A percentile compares a stretch with the other conserved stretches of the same genome.
phyloP scores from a whole-genome alignment of 768 basidiomycete genomes.

The Hortiboletus campestris region DNA sequence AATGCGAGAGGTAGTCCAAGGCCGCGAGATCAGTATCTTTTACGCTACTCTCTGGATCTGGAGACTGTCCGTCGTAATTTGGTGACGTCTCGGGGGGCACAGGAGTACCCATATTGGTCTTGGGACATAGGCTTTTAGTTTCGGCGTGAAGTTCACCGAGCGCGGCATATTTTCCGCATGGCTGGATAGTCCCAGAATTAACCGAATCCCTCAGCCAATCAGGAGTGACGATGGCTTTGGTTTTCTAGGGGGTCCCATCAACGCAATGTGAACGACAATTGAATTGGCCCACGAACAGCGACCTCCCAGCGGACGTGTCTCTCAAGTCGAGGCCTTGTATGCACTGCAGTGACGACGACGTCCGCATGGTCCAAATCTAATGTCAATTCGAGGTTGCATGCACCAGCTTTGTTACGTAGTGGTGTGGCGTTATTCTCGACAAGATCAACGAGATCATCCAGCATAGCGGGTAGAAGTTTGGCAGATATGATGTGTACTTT shows the following conservation, averaged over 20 bases:
- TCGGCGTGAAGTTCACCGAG: constrained; percentile 48
- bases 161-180: constrained; percentile 58
- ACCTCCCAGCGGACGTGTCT: constrained; percentile 64
- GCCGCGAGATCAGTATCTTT: constrained; percentile 14
- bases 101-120: constrained; percentile 6
- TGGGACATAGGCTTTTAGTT: constrained; percentile 45
- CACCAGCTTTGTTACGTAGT: neutral
- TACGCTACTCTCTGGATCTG: constrained; percentile 21
- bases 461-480: constrained; percentile 25
- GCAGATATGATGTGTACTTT: constrained; percentile 33
- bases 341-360: constrained; percentile 62
- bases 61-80: neutral
- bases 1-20: constrained; percentile 36
- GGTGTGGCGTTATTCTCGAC: constrained; percentile 14
- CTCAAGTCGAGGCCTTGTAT: constrained; percentile 66
- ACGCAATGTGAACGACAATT: neutral
- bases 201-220: constrained; percentile 68
- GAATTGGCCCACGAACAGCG: constrained; percentile 49
- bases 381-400: constrained; percentile 36
- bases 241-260: constrained; percentile 42
- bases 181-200: constrained; percentile 39
- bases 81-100: neutral
- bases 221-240: constrained; percentile 67
- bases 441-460: constrained; percentile 27
- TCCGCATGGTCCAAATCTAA: constrained; percentile 49